These are phyloP conservation scores for Pythium plurisporium DNA, from an alignment of 352 stramenopile genomes.

Conservation along the genomic window DNA sequence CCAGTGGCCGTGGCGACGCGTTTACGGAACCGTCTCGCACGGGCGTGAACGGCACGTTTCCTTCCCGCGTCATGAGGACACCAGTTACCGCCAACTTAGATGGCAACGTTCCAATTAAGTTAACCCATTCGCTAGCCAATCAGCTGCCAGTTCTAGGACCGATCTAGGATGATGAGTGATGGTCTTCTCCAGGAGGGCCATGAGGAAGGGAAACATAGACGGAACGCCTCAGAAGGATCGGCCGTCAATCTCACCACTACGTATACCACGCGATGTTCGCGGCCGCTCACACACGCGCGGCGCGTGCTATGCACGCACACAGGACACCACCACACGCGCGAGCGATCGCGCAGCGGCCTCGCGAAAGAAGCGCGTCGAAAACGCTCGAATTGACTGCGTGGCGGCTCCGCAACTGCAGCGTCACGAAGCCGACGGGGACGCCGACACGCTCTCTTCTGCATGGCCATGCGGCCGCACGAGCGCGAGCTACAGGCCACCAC, in stretches of 20 bases:
- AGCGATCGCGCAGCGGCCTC: not conserved
- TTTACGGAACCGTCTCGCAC: not conserved
- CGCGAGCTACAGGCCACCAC: not conserved
- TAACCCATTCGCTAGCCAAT: constrained; percentile 8
- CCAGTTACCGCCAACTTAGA: not conserved
- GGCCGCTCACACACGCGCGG: not conserved
- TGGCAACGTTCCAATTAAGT: constrained; percentile 11
- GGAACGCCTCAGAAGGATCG: not conserved
- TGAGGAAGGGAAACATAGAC: not conserved
- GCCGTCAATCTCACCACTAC: not conserved
- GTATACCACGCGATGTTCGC: not conserved
- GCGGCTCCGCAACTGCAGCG: not conserved
- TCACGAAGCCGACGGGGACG: not conserved
- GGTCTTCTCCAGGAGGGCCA: not conserved
- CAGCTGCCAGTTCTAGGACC: no score
- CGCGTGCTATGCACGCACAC: not conserved
- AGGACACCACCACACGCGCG: no score
- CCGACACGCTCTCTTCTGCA: not conserved
- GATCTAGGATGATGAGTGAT: no score
- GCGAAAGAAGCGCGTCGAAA: not conserved
- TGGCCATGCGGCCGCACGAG: not conserved
- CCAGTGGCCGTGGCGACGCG: not conserved
- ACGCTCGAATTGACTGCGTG: not conserved
- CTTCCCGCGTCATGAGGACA: constrained; percentile 8
- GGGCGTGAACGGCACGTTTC: not conserved